phyloP scores from a whole-genome alignment of 352 stramenopile genomes.

The Phytophthora tubulina region DNA sequence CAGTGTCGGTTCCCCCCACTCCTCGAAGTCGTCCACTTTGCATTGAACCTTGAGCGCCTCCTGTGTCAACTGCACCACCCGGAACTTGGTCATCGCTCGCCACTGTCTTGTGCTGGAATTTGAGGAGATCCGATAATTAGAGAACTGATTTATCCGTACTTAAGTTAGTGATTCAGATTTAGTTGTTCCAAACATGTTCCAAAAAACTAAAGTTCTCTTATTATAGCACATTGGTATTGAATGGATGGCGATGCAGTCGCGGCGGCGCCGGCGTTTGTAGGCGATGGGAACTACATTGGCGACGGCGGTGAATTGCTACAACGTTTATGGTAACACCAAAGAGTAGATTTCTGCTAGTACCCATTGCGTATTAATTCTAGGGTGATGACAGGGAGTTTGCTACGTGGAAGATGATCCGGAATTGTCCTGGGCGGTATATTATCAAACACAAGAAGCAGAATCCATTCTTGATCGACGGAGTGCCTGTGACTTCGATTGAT shows the following conservation, averaged over 20 bases:
- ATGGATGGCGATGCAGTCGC: constrained; percentile 15
- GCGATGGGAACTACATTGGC: constrained; percentile 60
- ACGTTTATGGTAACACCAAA: constrained; percentile 49
- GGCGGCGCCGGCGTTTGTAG: constrained; percentile 39
- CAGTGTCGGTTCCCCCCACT: constrained; percentile 52
- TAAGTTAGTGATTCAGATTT: too few species aligned
- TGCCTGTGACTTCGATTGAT: constrained; percentile 48
- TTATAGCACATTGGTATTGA: background rate
- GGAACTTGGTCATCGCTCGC: constrained; percentile 39
- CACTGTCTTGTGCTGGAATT: background rate
- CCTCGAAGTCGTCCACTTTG: constrained; percentile 46
- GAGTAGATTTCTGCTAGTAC: background rate
- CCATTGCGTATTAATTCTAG: constrained; percentile 2
- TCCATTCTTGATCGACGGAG: constrained; percentile 44
- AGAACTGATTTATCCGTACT: too few species aligned
- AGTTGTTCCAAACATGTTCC: too few species aligned
- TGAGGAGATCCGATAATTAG: background rate
- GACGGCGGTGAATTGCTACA: constrained; percentile 65
- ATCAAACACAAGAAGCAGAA: constrained; percentile 60
- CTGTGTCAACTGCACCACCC: constrained; percentile 58
- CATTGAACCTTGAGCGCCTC: constrained; percentile 69
- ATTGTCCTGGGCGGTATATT: constrained; percentile 72
- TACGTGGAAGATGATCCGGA: constrained; percentile 79
- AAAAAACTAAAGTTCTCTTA: too few species aligned
- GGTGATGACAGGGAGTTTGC: constrained; percentile 56